These are phyloP conservation scores for Byssochlamys sp. DNA, from an alignment of 2,329 filamentous ascomycete species.

Conservation along the genomic window DNA sequence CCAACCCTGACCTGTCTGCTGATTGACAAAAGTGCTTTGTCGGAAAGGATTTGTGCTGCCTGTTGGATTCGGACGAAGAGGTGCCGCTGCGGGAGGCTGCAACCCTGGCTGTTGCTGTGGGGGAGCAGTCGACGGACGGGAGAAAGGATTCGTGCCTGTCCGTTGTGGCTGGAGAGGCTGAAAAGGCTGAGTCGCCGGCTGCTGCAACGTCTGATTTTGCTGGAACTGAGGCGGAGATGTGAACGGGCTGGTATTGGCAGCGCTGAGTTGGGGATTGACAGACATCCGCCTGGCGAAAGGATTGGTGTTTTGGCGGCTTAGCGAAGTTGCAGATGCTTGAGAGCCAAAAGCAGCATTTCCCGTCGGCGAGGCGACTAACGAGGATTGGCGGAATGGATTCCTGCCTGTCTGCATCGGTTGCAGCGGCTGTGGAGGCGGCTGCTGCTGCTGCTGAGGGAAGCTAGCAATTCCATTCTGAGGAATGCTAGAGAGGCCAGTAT, in stretches of 20 bases:
- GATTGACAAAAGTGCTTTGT: conserved; percentile 81
- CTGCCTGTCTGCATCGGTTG: conserved; percentile 41
- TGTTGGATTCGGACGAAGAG: conserved; percentile 64
- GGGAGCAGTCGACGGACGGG: conserved; percentile 41
- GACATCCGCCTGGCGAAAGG: conserved; percentile 64
- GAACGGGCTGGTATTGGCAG: conserved; percentile 11
- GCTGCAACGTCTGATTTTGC: conserved; percentile 25
- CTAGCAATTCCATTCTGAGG: conserved; percentile 41
- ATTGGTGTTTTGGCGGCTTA: conserved; percentile 64
- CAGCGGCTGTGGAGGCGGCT: conserved; percentile 26
- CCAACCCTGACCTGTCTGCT: conserved; percentile 80
- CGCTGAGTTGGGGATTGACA: conserved; percentile 21
- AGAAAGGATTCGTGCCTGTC: conserved; percentile 66
- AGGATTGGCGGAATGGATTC: conserved; percentile 90
- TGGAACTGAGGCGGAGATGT: conserved; percentile 16
- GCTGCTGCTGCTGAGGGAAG: conserved; percentile 37
- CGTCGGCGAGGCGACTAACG: conserved; percentile 50
- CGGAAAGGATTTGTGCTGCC: conserved; percentile 92
- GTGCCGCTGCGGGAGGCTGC: conserved; percentile 28
- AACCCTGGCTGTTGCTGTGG: conserved; percentile 25
- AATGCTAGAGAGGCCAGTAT: conserved; percentile 34
- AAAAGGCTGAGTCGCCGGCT: conserved; percentile 33
- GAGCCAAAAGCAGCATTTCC: conserved; percentile 36
- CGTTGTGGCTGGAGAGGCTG: conserved; percentile 46
- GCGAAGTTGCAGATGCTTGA: conserved; percentile 36